Evolutionary conservation across 2,329 filamentous ascomycete genomes (phyloP), one percentile per base, ranked within the genome.

Genomic region (Periconia sp.): DNA sequence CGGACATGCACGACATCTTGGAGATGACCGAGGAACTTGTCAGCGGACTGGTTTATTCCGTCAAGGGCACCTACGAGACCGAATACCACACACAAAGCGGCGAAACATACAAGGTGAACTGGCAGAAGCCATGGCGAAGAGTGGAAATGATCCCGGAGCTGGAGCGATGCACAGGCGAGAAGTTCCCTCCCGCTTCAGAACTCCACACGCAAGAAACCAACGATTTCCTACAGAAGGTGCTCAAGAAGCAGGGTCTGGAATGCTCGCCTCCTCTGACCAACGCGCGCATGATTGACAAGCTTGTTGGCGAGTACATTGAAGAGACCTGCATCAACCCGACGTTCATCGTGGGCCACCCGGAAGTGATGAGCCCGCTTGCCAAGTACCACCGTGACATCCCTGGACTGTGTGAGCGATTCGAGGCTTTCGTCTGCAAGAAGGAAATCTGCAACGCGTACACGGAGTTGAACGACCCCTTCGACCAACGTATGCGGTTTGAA

Each of bases 391-490:
- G 94, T 61, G 46, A 48, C 33, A 48, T 30, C 17, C 46, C 46
- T 10, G 46, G 46, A 30, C 46, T 48, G 90, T 97, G 92, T 74
- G 94, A 99, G 81, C 90, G 94, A 51, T 97, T 97, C 75, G 94
- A 99, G 78, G 92, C 91, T 11, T 99, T 99, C 64, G 94, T 97
- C 44, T 92, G 89, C 82, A 95, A 92, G 83, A 95, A 94, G 85
- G 93, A 97, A 74, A 97, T 97, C 63, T 89, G 88, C 69, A 97
- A 99, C 71, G 92, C 92, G 6, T 95, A 97, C 79, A 97, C 93
- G 40, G 94, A 99, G 85, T 87, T 99, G 83, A 95, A 96, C 82
- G 91, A 97, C 69, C 92, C 93, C 52, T 93, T 96, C 68, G 92
- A 97, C 76, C 94, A 99, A 81, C 86, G 94, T 57, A 79, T 65